phyloP scores from a whole-genome alignment of 2,329 filamentous ascomycete genomes.

The Peltaster fructicola region DNA sequence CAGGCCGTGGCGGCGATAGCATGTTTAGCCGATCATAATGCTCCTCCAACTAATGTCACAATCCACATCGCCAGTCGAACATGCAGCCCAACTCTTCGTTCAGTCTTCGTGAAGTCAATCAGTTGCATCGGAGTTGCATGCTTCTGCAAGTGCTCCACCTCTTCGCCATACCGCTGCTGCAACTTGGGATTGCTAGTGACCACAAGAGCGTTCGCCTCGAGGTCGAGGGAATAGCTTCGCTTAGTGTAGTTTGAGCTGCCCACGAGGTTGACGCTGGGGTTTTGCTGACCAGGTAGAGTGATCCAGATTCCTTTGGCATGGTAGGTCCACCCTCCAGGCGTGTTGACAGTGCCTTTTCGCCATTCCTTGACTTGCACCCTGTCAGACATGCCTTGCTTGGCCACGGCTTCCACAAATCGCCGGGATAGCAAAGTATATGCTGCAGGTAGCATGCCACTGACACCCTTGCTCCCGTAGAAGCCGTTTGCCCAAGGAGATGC shows the following conservation, averaged over 20 bases:
- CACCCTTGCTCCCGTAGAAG: conserved; percentile 74
- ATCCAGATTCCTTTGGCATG: conserved; percentile 95
- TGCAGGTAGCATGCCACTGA: conserved; percentile 77
- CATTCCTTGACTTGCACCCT: conserved; percentile 70
- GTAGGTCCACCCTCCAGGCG: conserved; percentile 84
- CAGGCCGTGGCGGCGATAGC: no score
- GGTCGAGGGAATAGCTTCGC: conserved; percentile 75
- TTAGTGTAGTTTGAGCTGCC: conserved; percentile 95
- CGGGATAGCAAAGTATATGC: conserved; percentile 82
- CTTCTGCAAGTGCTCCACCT: conserved; percentile 64
- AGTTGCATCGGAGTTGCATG: conserved; percentile 51
- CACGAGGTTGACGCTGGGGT: conserved; percentile 64
- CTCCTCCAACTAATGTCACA: conserved; percentile 67
- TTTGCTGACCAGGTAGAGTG: conserved; percentile 42
- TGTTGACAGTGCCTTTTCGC: conserved; percentile 62
- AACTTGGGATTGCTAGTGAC: conserved; percentile 60
- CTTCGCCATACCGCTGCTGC: conserved; percentile 55
- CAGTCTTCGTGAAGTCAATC: conserved; percentile 63
- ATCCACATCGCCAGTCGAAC: conserved; percentile 90
- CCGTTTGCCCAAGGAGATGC: conserved; percentile 89
- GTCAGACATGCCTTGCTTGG: conserved; percentile 32
- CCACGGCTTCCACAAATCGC: conserved; percentile 54
- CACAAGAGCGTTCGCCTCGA: conserved; percentile 77
- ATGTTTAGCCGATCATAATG: no score
- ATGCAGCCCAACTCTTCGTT: conserved; percentile 68